These are phyloP conservation scores for Haplographium delicatum DNA, from an alignment of 495 filamentous ascomycete genomes.

Conservation along the genomic window DNA sequence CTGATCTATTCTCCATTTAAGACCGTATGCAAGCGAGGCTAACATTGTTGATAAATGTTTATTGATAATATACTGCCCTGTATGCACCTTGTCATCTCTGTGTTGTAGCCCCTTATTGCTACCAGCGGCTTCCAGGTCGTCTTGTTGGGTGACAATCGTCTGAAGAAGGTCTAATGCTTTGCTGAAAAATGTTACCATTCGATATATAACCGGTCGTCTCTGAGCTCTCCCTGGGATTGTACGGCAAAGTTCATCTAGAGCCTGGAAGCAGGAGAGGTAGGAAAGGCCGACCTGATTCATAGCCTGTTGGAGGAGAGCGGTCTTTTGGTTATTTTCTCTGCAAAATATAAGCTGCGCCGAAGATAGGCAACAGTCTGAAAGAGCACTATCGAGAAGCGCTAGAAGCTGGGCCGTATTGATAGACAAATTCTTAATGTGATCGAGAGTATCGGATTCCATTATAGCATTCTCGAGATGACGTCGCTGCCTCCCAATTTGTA, in stretches of 20 bases:
- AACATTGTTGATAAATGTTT: slow-evolving; percentile 14
- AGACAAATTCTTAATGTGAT: slow-evolving; percentile 8
- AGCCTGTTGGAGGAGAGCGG: slow-evolving; percentile 12
- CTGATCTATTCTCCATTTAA: slow-evolving; percentile 17
- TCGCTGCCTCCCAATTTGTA: background rate
- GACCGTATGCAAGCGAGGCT: background rate
- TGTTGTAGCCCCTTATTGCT: slow-evolving; percentile 4
- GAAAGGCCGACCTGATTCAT: slow-evolving; percentile 15
- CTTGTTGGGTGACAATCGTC: slow-evolving; percentile 25
- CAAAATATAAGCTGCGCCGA: slow-evolving; percentile 3
- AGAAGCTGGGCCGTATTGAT: slow-evolving; percentile 5
- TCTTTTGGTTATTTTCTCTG: slow-evolving; percentile 1
- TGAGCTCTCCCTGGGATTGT: slow-evolving; percentile 16
- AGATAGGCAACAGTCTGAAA: slow-evolving; percentile 12
- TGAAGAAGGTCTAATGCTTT: slow-evolving; percentile 31
- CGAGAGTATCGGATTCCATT: slow-evolving; percentile 4
- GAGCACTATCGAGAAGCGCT: slow-evolving; percentile 3
- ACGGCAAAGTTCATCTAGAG: slow-evolving; percentile 31
- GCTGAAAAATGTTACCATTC: slow-evolving; percentile 38
- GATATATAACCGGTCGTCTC: slow-evolving; percentile 32
- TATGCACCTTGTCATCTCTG: slow-evolving; percentile 1
- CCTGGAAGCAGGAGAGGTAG: slow-evolving; percentile 18
- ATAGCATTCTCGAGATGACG: slow-evolving; percentile 22
- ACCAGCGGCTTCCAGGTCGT: slow-evolving; percentile 7
- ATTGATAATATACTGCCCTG: slow-evolving; percentile 16